Conservation (phyloP, 2,329 filamentous ascomycete genomes). For the Coniochaeta hoffmannii region DNA sequence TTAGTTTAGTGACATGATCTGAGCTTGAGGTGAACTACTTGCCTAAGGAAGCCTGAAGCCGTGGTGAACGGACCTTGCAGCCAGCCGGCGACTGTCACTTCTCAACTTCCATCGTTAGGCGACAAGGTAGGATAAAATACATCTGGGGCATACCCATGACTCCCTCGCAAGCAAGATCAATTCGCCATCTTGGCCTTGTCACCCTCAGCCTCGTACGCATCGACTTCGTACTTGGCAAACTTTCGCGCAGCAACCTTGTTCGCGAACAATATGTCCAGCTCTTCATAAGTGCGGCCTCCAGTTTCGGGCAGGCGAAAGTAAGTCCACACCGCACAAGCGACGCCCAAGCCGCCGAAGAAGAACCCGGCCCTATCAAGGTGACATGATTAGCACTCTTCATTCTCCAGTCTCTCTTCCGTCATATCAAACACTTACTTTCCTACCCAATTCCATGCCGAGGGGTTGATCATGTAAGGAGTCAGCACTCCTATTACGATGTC, state of each 20-base stretch:
- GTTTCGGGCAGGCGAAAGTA: constrained; percentile 48
- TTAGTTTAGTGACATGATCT: not conserved
- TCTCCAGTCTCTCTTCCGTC: constrained; percentile 40
- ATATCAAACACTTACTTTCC: constrained; percentile 31
- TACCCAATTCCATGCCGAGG: not conserved
- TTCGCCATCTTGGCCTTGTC: too few relatives aligned
- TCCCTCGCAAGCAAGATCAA: too few relatives aligned
- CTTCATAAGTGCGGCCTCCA: constrained; percentile 43
- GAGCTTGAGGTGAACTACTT: not conserved
- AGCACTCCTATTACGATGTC: constrained; percentile 29
- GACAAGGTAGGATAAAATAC: too few relatives aligned
- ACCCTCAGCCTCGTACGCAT: too few relatives aligned
- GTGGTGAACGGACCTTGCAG: too few relatives aligned
- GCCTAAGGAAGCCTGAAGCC: too few relatives aligned
- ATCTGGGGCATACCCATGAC: too few relatives aligned
- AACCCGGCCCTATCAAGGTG: too few relatives aligned
- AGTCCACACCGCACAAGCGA: constrained; percentile 39
- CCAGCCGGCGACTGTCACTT: too few relatives aligned
- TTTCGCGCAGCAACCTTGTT: constrained; percentile 8
- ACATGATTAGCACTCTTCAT: constrained; percentile 36
- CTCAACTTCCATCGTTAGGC: too few relatives aligned
- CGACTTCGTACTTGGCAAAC: too few relatives aligned
- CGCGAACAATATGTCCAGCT: constrained; percentile 50
- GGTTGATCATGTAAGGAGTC: constrained; percentile 34
- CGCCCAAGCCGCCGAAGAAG: constrained; percentile 36